A percentile compares a stretch with the other conserved stretches of the same genome.
These are phyloP conservation scores for Betula pendula DNA, from an alignment of 306 rosid species.

Conservation along the genomic window DNA sequence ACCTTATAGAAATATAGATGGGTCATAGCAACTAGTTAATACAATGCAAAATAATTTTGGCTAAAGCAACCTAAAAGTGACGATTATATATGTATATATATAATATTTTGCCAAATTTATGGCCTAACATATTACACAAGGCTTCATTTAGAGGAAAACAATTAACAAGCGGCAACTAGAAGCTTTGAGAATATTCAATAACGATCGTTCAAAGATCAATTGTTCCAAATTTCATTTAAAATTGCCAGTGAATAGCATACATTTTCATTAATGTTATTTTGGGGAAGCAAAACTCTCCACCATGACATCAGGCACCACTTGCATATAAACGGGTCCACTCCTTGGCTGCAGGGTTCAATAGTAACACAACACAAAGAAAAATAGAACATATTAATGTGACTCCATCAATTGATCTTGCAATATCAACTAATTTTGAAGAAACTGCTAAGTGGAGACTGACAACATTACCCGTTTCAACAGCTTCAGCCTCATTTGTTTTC, in stretches of 20 bases:
- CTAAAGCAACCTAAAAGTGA: not conserved
- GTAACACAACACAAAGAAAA: not conserved
- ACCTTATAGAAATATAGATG: too few relatives aligned
- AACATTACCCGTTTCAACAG: conserved; percentile 87
- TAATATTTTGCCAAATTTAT: conserved; percentile 4
- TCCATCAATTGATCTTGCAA: conserved; percentile 5
- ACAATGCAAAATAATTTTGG: not conserved
- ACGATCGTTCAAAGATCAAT: conserved; percentile 48
- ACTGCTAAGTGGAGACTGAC: not conserved
- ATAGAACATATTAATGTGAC: not conserved
- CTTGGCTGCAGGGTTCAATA: conserved; percentile 56
- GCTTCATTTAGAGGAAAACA: conserved; percentile 42
- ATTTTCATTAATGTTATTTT: conserved; percentile 53
- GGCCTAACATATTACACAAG: conserved; percentile 22
- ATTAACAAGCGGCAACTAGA: conserved; percentile 39
- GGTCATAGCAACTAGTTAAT: not conserved
- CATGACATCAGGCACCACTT: conserved; percentile 62
- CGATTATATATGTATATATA: not conserved
- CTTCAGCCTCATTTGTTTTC: conserved; percentile 88
- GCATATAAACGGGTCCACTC: conserved; percentile 92
- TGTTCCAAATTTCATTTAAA: conserved; percentile 54
- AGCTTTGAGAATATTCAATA: conserved; percentile 41
- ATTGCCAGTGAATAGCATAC: conserved; percentile 55
- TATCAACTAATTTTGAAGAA: not conserved
- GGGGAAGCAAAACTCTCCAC: conserved; percentile 30